Evolutionary conservation across 2,329 filamentous ascomycete genomes (phyloP), one percentile per base, ranked within the genome.

Genomic region (Calonectria pseudoturangicola): DNA sequence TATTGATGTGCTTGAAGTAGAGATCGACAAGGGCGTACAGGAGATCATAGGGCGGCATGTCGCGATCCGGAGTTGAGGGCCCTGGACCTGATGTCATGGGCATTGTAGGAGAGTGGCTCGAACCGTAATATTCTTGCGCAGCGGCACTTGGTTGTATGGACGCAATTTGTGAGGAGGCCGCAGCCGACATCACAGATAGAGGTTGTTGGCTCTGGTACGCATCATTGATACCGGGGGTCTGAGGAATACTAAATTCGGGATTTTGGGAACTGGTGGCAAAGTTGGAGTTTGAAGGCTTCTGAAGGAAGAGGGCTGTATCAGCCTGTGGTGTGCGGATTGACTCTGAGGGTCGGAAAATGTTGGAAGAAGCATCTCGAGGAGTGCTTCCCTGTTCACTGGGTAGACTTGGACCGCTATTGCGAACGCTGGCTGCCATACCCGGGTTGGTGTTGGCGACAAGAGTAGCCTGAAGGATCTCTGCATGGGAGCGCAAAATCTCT

Each of bases 1-100:
- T 93, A 79, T 95, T 95, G 81, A 95, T 91, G 79, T 95, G 92
- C 74, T 94, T 94, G 79, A 95, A 95, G 81, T 94, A 95, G 0
- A 95, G 87, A 77, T 95, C 93, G 8, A 93, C 93, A 13, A 95
- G 84, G 2, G 92, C 89, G 78, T 95, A 95, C 0, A 95, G 85
- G 7, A 95, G 85, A 79, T 95, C 93, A 77, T 95, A 94, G 1
- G 93, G 93, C 1, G 93, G 93, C 33, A 95, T 88, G 70, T 94
- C 93, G 64, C 92, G 89, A 77, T 94, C 92, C 3, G 79, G 70
- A 0, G 77, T 74, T 27, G 79, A 68, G 25, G 77, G 66, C n/a
- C 68, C 74, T 7, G 78, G 85, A 16, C 71, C 83, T 58, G 89
- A 85, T 12, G 88, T 84, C 33, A 92, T 87, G 67, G 87, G 89